phyloP scores from a whole-genome alignment of 2,329 filamentous ascomycete genomes.

The Alternaria sp. region DNA sequence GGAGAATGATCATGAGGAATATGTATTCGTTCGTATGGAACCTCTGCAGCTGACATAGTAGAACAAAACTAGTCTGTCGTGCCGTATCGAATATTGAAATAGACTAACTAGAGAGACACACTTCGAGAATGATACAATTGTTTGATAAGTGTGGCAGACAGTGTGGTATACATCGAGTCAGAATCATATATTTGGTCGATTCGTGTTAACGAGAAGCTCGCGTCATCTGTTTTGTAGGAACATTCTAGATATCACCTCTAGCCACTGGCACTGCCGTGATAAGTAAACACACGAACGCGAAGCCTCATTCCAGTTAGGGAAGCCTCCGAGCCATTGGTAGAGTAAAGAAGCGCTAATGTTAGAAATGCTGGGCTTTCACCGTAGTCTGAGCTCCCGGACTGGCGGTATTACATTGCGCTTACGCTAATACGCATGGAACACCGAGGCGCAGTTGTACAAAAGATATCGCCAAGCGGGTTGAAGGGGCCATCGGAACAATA shows the following conservation, averaged over 20 bases:
- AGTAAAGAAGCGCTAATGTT: slow-evolving; percentile 26
- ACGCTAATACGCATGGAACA: slow-evolving; percentile 34
- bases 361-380: slow-evolving; percentile 29
- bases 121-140: not conserved
- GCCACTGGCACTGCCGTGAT: slow-evolving; percentile 18
- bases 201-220: not conserved
- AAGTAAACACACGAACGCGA: slow-evolving; percentile 25
- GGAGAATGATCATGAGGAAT: slow-evolving; percentile 20
- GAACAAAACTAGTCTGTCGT: not conserved
- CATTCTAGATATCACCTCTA: not conserved
- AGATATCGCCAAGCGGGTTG: slow-evolving; percentile 48
- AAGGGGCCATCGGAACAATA: slow-evolving; percentile 37
- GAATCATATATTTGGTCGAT: not conserved
- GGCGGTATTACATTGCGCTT: slow-evolving; percentile 39
- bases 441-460: slow-evolving; percentile 40
- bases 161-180: not conserved
- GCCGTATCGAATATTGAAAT: not conserved
- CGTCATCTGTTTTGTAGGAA: slow-evolving; percentile 9
- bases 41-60: slow-evolving; percentile 8
- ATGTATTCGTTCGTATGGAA: slow-evolving; percentile 26
- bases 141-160: not conserved
- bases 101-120: not conserved
- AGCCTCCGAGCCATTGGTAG: slow-evolving; percentile 21
- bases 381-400: slow-evolving; percentile 34
- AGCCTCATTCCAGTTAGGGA: slow-evolving; percentile 39